phyloP scores from a whole-genome alignment of 495 filamentous ascomycete species.

The Neurospora sp. region DNA sequence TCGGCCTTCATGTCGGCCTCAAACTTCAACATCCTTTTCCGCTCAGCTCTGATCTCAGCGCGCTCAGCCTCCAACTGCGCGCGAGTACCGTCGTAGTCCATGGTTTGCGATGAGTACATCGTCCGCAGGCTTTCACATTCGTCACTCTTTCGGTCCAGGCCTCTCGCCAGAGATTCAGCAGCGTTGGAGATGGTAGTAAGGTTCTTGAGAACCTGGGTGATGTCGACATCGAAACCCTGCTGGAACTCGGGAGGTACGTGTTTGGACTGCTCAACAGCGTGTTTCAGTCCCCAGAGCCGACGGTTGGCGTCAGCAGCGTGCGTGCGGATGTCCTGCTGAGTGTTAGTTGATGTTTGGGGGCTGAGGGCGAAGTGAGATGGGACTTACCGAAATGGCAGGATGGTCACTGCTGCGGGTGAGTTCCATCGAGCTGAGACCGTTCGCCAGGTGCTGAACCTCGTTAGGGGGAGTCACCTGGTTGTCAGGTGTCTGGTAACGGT shows the following conservation, averaged over 20 bases:
- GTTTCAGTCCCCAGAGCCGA: not conserved
- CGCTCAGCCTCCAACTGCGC: not conserved
- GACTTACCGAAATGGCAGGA: not conserved
- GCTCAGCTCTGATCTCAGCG: not conserved
- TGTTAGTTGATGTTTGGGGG: not conserved
- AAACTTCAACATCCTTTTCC: not conserved
- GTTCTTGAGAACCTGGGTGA: not conserved
- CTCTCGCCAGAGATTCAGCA: not conserved
- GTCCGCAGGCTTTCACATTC: not conserved
- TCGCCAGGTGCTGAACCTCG: fast-evolving
- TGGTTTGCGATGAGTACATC: not conserved
- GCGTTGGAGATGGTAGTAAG: not conserved
- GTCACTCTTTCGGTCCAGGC: not conserved
- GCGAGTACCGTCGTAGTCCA: not conserved
- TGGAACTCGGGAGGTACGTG: not conserved
- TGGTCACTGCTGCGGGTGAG: not conserved
- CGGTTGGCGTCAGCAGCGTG: not conserved
- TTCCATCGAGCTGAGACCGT: not conserved
- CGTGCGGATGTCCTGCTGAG: not conserved
- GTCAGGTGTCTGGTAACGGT: not conserved
- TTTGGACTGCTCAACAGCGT: not conserved
- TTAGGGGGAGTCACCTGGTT: not conserved
- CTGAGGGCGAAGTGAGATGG: not conserved
- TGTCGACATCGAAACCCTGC: not conserved
- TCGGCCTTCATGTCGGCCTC: not conserved